Evolutionary conservation across 495 filamentous ascomycete species (phyloP), one percentile per base, ranked within the genome.

Genomic region (Chaetomium tenue): DNA sequence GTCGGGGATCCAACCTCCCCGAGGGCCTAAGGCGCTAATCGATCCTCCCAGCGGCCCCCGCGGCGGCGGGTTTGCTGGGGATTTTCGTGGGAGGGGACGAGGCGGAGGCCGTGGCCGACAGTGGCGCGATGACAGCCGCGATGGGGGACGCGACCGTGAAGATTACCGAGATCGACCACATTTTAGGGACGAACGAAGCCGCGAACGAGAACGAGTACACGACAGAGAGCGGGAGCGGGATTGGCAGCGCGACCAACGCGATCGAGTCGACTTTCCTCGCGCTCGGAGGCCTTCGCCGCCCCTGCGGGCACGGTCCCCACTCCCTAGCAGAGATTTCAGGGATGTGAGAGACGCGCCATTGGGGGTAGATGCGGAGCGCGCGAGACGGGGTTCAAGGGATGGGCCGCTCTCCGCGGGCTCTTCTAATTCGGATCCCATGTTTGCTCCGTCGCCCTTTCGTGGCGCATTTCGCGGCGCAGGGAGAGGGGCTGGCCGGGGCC

Each of bases 11-110:
- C 78, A 81, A 37, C 87, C 89, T 0, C 90, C 90, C 2, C 80
- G 88, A 42, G 90, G 86, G 4, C 90, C 90, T 0, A 89, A 89
- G 71, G 89, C 86, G 9, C 70, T 88, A 60, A 78, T 88, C 23
- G 88, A 91, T 67, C 75, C 85, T 4, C 84, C 87, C 37, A 83
- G 85, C 68, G 87, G 87, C 7, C 81, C 82, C 9, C 74, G 83
- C 20, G 81, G 80, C 33, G 78, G 78, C 12, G 76, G 79, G 0
- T 83, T 78, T 63, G 72, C 74, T 13, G 79, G 76, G 20, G 82
- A 83, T 16, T 84, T 80, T 58, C 75, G 80, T 23, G 72, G 78
- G 30, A 23, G 67, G 28, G 62, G 64, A 9, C 62, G 82, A 39
- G 64, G 78, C 56, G 66, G 75, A 58, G 63, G 71, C 33, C 73